Evolutionary conservation across 2,329 filamentous ascomycete genomes (phyloP).

Genomic region (Xylariaceae sp.): DNA sequence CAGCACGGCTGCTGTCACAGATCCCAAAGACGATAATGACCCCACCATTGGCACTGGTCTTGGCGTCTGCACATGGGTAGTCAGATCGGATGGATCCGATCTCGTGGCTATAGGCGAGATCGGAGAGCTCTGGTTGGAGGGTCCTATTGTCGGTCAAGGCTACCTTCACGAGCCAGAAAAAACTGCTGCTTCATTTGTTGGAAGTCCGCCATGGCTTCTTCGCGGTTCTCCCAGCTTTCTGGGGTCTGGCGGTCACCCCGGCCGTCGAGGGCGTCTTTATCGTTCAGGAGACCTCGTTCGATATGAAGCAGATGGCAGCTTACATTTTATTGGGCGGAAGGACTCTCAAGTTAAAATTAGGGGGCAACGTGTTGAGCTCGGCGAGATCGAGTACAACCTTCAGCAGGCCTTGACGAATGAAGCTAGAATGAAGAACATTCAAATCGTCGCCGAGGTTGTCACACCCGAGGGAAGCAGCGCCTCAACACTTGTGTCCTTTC

Average conservation of each 20-base stretch:
- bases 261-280: conserved; percentile 48
- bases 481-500: conserved; percentile 1
- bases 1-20: not conserved
- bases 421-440: no score
- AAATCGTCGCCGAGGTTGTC: not conserved
- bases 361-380: conserved; percentile 55
- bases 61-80: conserved; percentile 43
- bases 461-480: not conserved
- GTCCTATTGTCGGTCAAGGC: conserved; percentile 45
- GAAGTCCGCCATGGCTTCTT: conserved; percentile 45
- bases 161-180: conserved; percentile 49
- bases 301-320: conserved; percentile 47
- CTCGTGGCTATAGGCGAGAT: conserved; percentile 43
- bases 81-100: conserved; percentile 45
- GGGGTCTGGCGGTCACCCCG: no score
- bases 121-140: conserved; percentile 46
- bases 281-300: conserved; percentile 34
- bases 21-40: not conserved
- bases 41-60: conserved; percentile 4
- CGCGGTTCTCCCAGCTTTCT: not conserved
- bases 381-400: conserved; percentile 49
- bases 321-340: conserved; percentile 50
- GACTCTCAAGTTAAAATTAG: conserved; percentile 58
- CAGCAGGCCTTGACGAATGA: not conserved
- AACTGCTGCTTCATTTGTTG: conserved; percentile 46